Conservation (phyloP, 2,329 filamentous ascomycete species). For the Bipolaris bicolor region DNA sequence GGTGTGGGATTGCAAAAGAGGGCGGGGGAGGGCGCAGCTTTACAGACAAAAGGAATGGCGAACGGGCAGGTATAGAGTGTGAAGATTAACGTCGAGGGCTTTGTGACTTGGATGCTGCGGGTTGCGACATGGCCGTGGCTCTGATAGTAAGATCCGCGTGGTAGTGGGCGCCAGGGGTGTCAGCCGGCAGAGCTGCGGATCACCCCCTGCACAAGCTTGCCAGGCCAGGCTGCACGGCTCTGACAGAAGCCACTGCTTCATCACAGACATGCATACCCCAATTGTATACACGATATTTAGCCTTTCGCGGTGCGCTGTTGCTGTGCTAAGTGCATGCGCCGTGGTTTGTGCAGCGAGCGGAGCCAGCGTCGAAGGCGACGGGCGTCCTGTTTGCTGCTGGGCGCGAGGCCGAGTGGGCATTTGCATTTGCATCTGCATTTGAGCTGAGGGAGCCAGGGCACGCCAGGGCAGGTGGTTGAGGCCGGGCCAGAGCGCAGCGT, state of each 20-base stretch:
- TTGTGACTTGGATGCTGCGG: conserved; percentile 9
- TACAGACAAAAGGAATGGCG: conserved; percentile 4
- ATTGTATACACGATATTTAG: conserved; percentile 2
- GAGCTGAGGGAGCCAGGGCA: background rate
- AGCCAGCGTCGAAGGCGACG: background rate
- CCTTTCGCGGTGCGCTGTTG: no score
- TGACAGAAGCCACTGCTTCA: conserved; percentile 8
- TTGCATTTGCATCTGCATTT: background rate
- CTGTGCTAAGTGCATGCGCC: background rate
- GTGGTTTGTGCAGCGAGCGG: background rate
- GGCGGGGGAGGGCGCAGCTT: background rate
- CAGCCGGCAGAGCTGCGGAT: conserved; percentile 14
- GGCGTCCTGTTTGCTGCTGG: background rate
- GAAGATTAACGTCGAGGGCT: conserved; percentile 19
- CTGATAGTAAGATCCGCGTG: conserved; percentile 11
- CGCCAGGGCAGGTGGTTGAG: conserved; percentile 5
- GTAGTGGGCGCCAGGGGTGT: conserved; percentile 19
- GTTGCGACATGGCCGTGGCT: conserved; percentile 15
- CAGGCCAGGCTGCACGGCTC: conserved; percentile 4
- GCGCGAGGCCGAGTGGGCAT: background rate
- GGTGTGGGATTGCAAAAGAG: background rate
- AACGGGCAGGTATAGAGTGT: conserved; percentile 12
- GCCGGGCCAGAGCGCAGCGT: conserved; percentile 10
- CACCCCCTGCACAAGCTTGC: conserved; percentile 10
- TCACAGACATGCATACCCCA: conserved; percentile 18